Percentiles rank a stretch among this genome's conserved stretches.
Conservation (phyloP, 257 asterid genomes). For the Anisodus acutangulus region DNA sequence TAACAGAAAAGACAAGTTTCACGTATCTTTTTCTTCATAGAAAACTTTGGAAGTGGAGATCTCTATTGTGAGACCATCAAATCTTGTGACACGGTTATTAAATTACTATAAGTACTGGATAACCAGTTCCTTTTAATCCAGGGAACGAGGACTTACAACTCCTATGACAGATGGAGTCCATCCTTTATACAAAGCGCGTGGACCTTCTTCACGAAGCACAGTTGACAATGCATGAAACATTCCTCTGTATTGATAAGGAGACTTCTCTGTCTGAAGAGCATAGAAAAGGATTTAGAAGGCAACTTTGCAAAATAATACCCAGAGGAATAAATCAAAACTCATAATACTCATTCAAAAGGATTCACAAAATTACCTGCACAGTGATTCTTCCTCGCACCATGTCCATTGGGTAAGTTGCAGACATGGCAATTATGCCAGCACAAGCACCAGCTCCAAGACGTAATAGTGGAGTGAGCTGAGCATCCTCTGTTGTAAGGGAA, state of each 20-base stretch:
- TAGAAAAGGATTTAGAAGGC: constrained; percentile 28
- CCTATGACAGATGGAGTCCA: constrained; percentile 99
- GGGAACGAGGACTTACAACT: constrained; percentile 68
- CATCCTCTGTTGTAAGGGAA: constrained; percentile 60
- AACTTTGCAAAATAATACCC: neutral
- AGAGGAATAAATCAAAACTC: neutral
- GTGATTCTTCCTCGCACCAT: constrained; percentile 96
- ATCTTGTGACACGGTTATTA: neutral
- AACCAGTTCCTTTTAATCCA: constrained; percentile 8
- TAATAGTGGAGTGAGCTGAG: constrained; percentile 78
- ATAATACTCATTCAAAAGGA: neutral
- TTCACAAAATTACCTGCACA: constrained; percentile 66
- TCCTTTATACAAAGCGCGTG: constrained; percentile 91
- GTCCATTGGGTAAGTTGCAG: constrained; percentile 98
- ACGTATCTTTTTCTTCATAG: neutral
- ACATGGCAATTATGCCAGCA: constrained; percentile 99
- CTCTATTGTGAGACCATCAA: neutral
- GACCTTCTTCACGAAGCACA: constrained; percentile 97
- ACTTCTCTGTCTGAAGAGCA: constrained; percentile 73
- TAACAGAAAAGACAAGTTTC: too few relatives aligned
- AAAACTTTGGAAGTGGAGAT: neutral
- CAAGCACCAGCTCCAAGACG: constrained; percentile 98
- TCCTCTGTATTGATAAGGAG: constrained; percentile 94
- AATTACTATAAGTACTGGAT: neutral
- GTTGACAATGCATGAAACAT: constrained; percentile 93